Evolutionary conservation across 805 yeast species (phyloP).

Genomic region (Kodamaea jinghongensis): DNA sequence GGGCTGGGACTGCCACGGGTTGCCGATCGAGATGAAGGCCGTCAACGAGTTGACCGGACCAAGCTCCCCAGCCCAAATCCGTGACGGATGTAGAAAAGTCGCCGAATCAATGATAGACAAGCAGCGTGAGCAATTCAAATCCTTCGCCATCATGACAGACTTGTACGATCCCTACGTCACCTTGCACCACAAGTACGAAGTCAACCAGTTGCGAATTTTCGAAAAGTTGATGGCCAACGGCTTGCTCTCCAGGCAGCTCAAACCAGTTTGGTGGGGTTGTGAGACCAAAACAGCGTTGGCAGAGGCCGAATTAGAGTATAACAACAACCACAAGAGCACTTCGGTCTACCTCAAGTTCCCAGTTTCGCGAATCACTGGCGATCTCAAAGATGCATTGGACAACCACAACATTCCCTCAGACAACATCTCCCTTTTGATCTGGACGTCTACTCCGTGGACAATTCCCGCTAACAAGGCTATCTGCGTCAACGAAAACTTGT

Average conservation of each 20-base stretch:
- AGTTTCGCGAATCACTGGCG: slow-evolving; percentile 20
- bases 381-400: slow-evolving; percentile 9
- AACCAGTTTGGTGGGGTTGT: slow-evolving; percentile 97
- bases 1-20: slow-evolving; percentile 99
- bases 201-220: slow-evolving; percentile 71
- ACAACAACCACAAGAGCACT: slow-evolving; percentile 61
- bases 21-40: slow-evolving; percentile 92
- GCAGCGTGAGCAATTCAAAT: slow-evolving; percentile 64
- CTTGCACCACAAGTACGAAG: slow-evolving; percentile 65
- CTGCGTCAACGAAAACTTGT: slow-evolving; percentile 57
- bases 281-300: slow-evolving; percentile 94
- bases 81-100: slow-evolving; percentile 63
- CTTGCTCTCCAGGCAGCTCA: slow-evolving; percentile 76
- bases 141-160: slow-evolving; percentile 80
- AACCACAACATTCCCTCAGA: slow-evolving; percentile 3
- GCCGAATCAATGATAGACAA: slow-evolving; percentile 64
- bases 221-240: slow-evolving; percentile 60
- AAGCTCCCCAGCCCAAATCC: slow-evolving; percentile 48
- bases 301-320: slow-evolving; percentile 93
- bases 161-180: slow-evolving; percentile 76
- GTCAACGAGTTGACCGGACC: slow-evolving; percentile 15
- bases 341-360: slow-evolving; percentile 74
- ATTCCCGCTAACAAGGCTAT: slow-evolving; percentile 84
- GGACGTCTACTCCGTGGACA: slow-evolving; percentile 99
- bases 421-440: slow-evolving; percentile 49